Evolutionary conservation across 345 rosid species (phyloP).

Genomic region (Ceriops decandra): DNA sequence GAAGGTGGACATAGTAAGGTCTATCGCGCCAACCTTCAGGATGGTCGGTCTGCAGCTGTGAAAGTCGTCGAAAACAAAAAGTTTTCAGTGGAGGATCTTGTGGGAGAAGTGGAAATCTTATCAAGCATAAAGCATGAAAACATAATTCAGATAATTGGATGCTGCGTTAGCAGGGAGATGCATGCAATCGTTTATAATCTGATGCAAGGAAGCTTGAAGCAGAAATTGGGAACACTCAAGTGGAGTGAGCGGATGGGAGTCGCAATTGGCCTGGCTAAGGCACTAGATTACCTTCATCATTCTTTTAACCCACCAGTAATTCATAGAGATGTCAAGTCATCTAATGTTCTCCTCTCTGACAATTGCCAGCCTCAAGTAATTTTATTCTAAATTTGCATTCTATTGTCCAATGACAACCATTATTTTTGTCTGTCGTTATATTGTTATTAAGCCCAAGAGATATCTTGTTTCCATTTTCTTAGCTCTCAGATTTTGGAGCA

Average conservation of each 20-base stretch:
- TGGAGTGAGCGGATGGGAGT: conserved; percentile 36
- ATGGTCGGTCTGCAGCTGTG: conserved; percentile 34
- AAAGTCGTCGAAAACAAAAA: conserved; percentile 30
- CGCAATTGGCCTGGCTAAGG: conserved; percentile 43
- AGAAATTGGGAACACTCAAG: conserved; percentile 22
- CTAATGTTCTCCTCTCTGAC: conserved; percentile 39
- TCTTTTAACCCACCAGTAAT: conserved; percentile 37
- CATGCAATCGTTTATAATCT: conserved; percentile 36
- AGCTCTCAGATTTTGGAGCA: conserved; percentile 31
- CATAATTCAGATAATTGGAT: conserved; percentile 35
- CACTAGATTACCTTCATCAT: conserved; percentile 39
- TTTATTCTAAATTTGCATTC: background rate
- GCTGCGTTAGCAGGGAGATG: conserved; percentile 23
- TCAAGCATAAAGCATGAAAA: conserved; percentile 28
- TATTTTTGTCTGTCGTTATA: background rate
- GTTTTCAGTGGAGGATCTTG: conserved; percentile 31
- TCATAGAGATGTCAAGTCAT: conserved; percentile 38
- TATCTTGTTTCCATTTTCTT: background rate
- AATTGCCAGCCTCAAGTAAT: conserved; percentile 34
- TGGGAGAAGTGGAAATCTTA: conserved; percentile 34
- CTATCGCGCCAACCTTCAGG: conserved; percentile 25
- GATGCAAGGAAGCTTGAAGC: conserved; percentile 33
- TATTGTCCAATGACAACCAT: background rate
- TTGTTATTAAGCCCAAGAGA: background rate
- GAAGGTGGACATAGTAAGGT: conserved; percentile 31